These are phyloP conservation scores for apple (Malus domestica) DNA, from an alignment of 306 rosid genomes.

Conservation along the genomic window ASM211411v1 NC_041794.1:35018001-35018500, in stretches of 20 bases:
- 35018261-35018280: not conserved
- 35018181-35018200: not conserved
- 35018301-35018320: not conserved
- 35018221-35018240: not conserved
- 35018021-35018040: too few species aligned
- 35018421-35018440: not conserved
- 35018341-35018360: not conserved
- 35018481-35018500: not conserved
- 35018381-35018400: not conserved
- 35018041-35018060: not conserved
- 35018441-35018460: not conserved
- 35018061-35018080: not conserved
- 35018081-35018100: not conserved
- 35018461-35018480: not conserved
- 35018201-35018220: not conserved
- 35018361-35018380: not conserved
- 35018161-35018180: not conserved
- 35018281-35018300: not conserved
- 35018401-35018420: not conserved
- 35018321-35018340: not conserved
- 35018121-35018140: not conserved
- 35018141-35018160: not conserved
- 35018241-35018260: not conserved
- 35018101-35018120: not conserved
- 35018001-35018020: too few species aligned